phyloP scores from a whole-genome alignment of 1,284 basidiomycete species.

The Cryptococcus depauperatus region DNA sequence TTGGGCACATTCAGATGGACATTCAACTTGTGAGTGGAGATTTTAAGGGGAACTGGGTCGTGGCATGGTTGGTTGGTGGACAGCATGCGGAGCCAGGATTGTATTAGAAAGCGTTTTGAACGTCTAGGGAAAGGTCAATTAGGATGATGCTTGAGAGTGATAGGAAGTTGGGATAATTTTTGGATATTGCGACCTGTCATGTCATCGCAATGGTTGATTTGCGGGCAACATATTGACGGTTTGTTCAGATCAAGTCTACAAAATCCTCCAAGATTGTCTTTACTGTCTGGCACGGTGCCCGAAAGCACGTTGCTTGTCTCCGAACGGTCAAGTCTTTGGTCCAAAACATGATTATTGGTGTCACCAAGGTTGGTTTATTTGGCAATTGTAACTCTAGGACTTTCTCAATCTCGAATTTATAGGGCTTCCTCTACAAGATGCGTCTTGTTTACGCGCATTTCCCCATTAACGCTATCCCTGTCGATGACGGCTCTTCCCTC shows the following conservation, averaged over 20 bases:
- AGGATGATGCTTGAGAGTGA: too few relatives aligned
- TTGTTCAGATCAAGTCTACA: conserved; percentile 44
- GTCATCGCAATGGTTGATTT: too few relatives aligned
- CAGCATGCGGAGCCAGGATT: too few relatives aligned
- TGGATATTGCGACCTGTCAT: too few relatives aligned
- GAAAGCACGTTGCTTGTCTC: conserved; percentile 98
- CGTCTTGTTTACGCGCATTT: conserved; percentile 99
- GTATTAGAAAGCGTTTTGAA: neutral
- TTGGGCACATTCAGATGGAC: conserved; percentile 95
- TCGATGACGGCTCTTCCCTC: conserved; percentile 64
- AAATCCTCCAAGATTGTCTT: conserved; percentile 69
- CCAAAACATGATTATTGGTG: conserved; percentile 95
- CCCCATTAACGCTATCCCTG: conserved; percentile 98
- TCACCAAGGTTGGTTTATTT: too few relatives aligned
- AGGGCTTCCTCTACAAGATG: conserved; percentile 99
- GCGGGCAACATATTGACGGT: neutral
- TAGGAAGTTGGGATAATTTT: too few relatives aligned
- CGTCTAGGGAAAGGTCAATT: neutral
- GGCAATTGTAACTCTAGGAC: too few relatives aligned
- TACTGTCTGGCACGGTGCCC: conserved; percentile 94
- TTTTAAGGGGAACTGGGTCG: neutral
- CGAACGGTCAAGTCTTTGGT: conserved; percentile 92
- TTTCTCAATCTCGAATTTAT: too few relatives aligned
- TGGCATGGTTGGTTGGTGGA: conserved; percentile 1
- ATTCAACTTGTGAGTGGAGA: conserved; percentile 62